Conservation (phyloP, 202 grass and related monocot species). For the Thinopyrum obtusiflorum region DNA sequence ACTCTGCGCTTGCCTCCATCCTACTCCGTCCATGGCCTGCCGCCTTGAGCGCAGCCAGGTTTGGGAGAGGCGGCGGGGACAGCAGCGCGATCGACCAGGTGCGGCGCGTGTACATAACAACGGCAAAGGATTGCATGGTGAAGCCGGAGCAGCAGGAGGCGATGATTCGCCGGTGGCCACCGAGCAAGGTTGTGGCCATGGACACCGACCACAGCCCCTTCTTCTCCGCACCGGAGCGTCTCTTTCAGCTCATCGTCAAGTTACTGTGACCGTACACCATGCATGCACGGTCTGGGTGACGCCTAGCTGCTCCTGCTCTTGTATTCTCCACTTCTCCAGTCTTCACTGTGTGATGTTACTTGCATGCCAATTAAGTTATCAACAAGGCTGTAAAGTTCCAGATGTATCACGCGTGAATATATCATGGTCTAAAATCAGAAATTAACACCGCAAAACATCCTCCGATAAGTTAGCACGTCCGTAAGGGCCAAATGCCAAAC, state of each 20-base stretch:
- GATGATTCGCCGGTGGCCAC: conserved; percentile 54
- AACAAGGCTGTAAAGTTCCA: conserved; percentile 7
- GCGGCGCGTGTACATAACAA: conserved; percentile 40
- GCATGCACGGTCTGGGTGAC: background rate
- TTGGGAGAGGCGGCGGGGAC: background rate
- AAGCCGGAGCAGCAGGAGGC: conserved; percentile 49
- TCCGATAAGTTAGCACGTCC: conserved; percentile 11
- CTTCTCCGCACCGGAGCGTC: conserved; percentile 41
- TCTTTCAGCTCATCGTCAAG: conserved; percentile 32
- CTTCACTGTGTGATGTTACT: background rate
- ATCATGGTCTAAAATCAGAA: background rate
- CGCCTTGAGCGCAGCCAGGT: conserved; percentile 1
- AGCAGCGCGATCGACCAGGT: background rate
- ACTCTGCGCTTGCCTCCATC: conserved; percentile 46
- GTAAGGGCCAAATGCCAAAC: background rate
- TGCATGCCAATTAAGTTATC: background rate
- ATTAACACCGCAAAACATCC: background rate
- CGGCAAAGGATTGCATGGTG: conserved; percentile 32
- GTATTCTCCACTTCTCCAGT: background rate
- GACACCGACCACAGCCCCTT: conserved; percentile 61
- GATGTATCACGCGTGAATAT: background rate
- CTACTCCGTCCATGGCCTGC: conserved; percentile 46
- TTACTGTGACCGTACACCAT: background rate
- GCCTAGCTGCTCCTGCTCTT: background rate
- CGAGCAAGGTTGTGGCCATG: conserved; percentile 26